These are phyloP conservation scores for Crucihimalaya himalaica DNA, from an alignment of 345 rosid genomes.

Conservation along the genomic window DNA sequence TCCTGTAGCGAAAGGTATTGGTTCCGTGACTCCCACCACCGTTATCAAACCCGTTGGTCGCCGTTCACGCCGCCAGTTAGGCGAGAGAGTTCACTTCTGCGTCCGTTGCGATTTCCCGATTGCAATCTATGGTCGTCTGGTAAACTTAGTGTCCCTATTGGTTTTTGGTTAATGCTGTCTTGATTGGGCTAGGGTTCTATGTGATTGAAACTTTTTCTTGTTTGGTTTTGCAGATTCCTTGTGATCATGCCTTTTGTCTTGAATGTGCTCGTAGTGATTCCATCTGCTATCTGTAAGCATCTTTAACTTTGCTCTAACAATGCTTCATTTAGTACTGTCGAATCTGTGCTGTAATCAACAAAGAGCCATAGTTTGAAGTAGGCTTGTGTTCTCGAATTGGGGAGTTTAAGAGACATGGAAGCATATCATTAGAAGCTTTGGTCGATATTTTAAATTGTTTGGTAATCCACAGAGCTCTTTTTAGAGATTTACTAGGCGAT, in stretches of 20 bases:
- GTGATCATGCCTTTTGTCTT: constrained; percentile 92
- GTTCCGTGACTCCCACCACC: constrained; percentile 66
- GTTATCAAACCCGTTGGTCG: constrained; percentile 72
- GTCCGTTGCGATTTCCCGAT: constrained; percentile 95
- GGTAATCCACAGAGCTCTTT: neutral
- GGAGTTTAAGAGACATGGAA: neutral
- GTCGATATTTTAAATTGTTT: constrained; percentile 2
- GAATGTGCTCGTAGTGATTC: constrained; percentile 98
- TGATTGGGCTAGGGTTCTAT: neutral
- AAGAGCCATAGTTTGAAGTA: neutral
- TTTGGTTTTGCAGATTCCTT: constrained; percentile 76
- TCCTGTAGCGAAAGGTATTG: constrained; percentile 97
- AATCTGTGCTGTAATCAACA: neutral
- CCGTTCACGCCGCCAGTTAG: constrained; percentile 88
- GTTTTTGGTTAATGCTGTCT: neutral
- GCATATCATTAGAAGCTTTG: constrained; percentile 6
- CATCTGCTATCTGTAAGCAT: constrained; percentile 86
- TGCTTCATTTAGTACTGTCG: neutral
- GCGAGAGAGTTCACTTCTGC: constrained; percentile 96
- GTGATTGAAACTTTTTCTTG: neutral
- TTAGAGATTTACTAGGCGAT: neutral
- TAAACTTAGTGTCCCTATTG: constrained; percentile 13
- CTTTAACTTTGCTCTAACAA: constrained; percentile 11
- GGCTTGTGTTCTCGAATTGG: neutral
- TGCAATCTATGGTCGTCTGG: constrained; percentile 95